Percentiles rank a stretch among this genome's conserved stretches.
Conservation (phyloP, 2,329 filamentous ascomycete species). For the Colletotrichum tanaceti region DNA sequence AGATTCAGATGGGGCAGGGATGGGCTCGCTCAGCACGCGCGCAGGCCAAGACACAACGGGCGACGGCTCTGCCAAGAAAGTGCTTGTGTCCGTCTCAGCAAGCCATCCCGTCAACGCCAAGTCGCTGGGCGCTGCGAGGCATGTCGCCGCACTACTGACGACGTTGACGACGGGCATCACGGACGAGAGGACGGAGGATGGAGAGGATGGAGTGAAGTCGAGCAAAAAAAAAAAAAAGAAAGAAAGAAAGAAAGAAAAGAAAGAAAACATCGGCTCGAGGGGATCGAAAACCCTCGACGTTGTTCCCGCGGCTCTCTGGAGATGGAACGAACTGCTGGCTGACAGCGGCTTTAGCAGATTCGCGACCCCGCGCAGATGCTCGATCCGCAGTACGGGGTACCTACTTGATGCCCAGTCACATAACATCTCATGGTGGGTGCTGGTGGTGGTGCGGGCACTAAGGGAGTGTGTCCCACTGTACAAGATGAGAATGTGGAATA, state of each 20-base stretch:
- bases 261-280: not conserved
- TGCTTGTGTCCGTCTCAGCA: slow-evolving; percentile 39
- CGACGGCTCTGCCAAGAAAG: slow-evolving; percentile 39
- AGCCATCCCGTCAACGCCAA: slow-evolving; percentile 39
- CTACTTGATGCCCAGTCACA: not conserved
- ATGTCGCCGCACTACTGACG: slow-evolving; percentile 36
- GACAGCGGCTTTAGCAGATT: slow-evolving; percentile 22
- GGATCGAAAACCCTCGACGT: not conserved
- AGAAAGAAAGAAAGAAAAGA: not conserved
- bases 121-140: slow-evolving; percentile 38
- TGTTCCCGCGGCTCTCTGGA: slow-evolving; percentile 3
- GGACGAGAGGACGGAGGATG: too few relatives aligned
- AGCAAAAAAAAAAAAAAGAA: not conserved
- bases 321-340: slow-evolving; percentile 33
- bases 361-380: not conserved
- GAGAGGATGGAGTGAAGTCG: not conserved
- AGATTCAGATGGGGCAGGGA: slow-evolving; percentile 23
- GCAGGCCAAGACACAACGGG: slow-evolving; percentile 37
- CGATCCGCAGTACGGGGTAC: slow-evolving; percentile 14
- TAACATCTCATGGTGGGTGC: not conserved
- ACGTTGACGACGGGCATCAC: slow-evolving; percentile 4
- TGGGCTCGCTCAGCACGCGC: slow-evolving; percentile 10
- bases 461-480: slow-evolving; percentile 26
- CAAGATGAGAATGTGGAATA: slow-evolving; percentile 8
- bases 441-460: not conserved